Evolutionary conservation across 2,329 filamentous ascomycete genomes (phyloP).

Genomic region (Periconia digitata): DNA sequence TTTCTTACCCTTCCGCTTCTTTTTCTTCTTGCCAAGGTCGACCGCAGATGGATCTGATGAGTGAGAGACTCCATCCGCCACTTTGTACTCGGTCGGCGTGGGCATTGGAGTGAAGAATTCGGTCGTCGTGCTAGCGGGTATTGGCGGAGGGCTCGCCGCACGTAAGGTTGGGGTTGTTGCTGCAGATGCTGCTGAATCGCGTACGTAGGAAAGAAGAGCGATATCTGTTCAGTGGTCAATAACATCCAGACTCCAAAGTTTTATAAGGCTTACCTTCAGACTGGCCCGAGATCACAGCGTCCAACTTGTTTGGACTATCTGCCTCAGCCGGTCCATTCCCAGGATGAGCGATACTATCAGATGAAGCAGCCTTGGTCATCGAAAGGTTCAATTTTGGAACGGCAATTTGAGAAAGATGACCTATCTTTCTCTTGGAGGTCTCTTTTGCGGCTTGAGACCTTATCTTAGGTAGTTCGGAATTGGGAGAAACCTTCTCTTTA

Average conservation of each 20-base stretch:
- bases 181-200: too few relatives aligned
- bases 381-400: constrained; percentile 15
- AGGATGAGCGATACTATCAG: not conserved
- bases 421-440: constrained; percentile 8
- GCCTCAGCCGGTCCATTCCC: not conserved
- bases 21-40: constrained; percentile 21
- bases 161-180: constrained; percentile 10
- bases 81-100: constrained; percentile 5
- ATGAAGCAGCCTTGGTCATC: not conserved
- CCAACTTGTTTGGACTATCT: not conserved
- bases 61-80: not conserved
- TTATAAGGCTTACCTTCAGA: not conserved
- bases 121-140: constrained; percentile 11
- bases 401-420: constrained; percentile 13
- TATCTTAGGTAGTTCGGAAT: not conserved
- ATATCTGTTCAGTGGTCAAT: too few relatives aligned
- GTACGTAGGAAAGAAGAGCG: too few relatives aligned
- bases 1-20: constrained; percentile 42
- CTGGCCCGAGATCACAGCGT: too few relatives aligned
- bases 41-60: not conserved
- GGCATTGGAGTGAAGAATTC: constrained; percentile 16
- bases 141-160: constrained; percentile 2
- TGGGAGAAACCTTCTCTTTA: not conserved
- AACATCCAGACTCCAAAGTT: not conserved
- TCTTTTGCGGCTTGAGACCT: constrained; percentile 1